These are phyloP conservation scores for Boletus calvinii DNA, from an alignment of 1,284 basidiomycete genomes.

Conservation along the genomic window DNA sequence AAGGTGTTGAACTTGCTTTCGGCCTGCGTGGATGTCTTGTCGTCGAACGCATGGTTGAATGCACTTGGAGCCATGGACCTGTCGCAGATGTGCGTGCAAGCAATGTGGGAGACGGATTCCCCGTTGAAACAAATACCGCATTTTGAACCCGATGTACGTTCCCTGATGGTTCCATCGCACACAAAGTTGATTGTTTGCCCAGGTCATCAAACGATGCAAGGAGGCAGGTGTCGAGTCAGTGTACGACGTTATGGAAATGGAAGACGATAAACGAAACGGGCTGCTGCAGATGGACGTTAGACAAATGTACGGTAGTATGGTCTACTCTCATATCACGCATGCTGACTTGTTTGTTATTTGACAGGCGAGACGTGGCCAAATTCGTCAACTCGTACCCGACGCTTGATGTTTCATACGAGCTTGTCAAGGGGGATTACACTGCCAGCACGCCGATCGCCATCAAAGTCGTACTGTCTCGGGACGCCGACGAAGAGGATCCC, in stretches of 20 bases:
- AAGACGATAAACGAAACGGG: conserved; percentile 82
- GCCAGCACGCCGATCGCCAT: conserved; percentile 83
- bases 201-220: conserved; percentile 86
- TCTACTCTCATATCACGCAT: not conserved
- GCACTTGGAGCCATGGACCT: conserved; percentile 98
- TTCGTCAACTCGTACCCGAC: conserved; percentile 96
- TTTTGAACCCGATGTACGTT: conserved; percentile 77
- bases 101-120: conserved; percentile 95
- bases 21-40: conserved; percentile 98
- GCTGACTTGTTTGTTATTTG: conserved; percentile 20
- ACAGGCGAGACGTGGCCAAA: conserved; percentile 82
- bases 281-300: conserved; percentile 83
- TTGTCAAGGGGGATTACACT: conserved; percentile 82
- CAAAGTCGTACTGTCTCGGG: conserved; percentile 77
- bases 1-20: conserved; percentile 89
- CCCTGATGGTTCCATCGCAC: not conserved
- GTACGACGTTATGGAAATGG: conserved; percentile 97
- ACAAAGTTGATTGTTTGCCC: conserved; percentile 7
- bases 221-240: conserved; percentile 80
- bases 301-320: conserved; percentile 67
- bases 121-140: conserved; percentile 95
- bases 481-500: conserved; percentile 83
- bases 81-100: conserved; percentile 99
- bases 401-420: conserved; percentile 81
- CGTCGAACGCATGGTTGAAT: conserved; percentile 91